A percentile compares a stretch with the other conserved stretches of the same genome.
These are phyloP conservation scores for Trichoderma sp. DNA, from an alignment of 2,329 filamentous ascomycete genomes.

Conservation along the genomic window DNA sequence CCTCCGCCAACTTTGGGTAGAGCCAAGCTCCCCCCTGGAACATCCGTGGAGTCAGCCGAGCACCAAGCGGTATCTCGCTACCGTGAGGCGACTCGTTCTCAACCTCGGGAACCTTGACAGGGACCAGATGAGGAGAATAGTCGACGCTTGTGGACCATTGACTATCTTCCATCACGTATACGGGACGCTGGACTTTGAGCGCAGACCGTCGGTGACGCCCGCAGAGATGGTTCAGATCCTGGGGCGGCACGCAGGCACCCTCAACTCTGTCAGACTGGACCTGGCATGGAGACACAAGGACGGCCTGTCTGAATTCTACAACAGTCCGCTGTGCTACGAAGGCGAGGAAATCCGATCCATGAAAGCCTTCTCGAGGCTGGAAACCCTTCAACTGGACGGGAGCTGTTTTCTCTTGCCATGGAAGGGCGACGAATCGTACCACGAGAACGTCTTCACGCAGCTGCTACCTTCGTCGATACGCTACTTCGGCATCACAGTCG, in stretches of 20 bases:
- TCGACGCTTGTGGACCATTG: neutral
- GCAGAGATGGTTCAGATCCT: neutral
- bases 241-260: neutral
- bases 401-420: neutral
- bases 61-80: neutral
- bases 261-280: neutral
- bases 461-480: neutral
- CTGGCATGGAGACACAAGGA: neutral
- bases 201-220: neutral
- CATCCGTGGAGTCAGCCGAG: neutral
- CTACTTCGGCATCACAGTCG: neutral
- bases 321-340: neutral
- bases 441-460: neutral
- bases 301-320: no score
- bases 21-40: neutral
- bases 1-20: neutral
- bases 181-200: neutral
- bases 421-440: neutral
- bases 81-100: neutral
- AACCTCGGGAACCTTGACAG: neutral
- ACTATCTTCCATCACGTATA: neutral
- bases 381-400: neutral
- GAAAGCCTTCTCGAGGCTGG: neutral
- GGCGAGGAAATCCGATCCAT: neutral
- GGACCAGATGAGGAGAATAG: neutral